phyloP scores from a whole-genome alignment of 1,284 basidiomycete genomes.

The Marasmius oreades region DNA sequence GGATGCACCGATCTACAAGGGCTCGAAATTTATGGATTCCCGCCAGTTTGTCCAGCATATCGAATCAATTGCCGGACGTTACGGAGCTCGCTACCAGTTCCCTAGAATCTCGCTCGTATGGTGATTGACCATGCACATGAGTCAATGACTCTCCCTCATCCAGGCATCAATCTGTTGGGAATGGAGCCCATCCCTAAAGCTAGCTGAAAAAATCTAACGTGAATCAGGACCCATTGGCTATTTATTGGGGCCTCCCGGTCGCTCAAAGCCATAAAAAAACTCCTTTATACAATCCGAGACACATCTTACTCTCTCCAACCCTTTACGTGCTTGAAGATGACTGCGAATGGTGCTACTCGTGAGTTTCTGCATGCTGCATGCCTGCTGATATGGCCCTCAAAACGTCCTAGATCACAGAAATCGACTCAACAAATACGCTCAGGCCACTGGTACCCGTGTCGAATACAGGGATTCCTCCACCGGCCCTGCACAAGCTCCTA shows the following conservation, averaged over 20 bases:
- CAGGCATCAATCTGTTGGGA: neutral
- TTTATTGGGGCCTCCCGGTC: too few species aligned
- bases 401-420: neutral
- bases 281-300: too few species aligned
- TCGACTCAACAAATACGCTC: neutral
- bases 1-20: too few species aligned
- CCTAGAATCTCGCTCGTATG: neutral
- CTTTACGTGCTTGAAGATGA: too few species aligned
- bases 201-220: neutral
- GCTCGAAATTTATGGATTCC: too few species aligned
- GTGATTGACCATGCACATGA: neutral
- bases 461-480: neutral
- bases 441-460: neutral
- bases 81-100: neutral
- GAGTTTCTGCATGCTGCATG: neutral
- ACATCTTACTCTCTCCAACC: too few species aligned
- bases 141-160: neutral
- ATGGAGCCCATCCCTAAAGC: neutral
- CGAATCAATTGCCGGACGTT: neutral
- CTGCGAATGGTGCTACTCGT: neutral
- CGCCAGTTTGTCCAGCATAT: too few species aligned
- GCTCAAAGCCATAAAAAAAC: too few species aligned
- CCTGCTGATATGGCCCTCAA: neutral
- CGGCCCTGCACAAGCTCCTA: neutral
- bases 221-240: too few species aligned